Base-by-base conservation (phyloP, 495 filamentous ascomycete species). In the Pseudoneurospora amorphoporcata region DNA sequence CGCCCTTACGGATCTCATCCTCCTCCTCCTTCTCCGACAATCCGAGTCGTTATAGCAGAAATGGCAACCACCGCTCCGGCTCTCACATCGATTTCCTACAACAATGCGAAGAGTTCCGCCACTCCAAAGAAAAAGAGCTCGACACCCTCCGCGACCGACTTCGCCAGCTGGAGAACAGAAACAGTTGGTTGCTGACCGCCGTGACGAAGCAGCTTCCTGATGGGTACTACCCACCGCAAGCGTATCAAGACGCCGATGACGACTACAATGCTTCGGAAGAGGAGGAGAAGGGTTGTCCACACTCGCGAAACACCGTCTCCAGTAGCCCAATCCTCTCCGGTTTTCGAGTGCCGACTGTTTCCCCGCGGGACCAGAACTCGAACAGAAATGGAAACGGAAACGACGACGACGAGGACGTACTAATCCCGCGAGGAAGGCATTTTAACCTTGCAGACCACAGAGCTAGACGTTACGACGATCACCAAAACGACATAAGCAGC, bases 71-170 rank as follows among this genome's bases (percentile, higher is more conserved):
- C 7, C 72, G 69, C 47, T 73, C 68, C 69, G 79, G 37, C 17
- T 76, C 68, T 35, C 77, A 73, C 39, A 72, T 61, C 65, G 71
- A 79, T 47, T 76, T 83, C 14, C 39, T 79, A 19, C 69, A 69
- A 5, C 80, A 76, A 19, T 81, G 83, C 71, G 77, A 83, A 69
- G 74, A 58, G 23, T 74, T 81, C 12, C 77, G 76, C n/a, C 73
- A 79, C 61, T 72, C 75, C 8, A 81, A 78, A 10, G 68, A 79
- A 4, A 76, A 73, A 2, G 83, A 84, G 29, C 73, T 84, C 39
- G 79, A 81, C 69, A 58, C 69, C 14, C 38, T 79, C 2, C 45
- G 74, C 12, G 39, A 70, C 2, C 77, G 80, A 3, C 69, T 85
- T 32, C 77, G 78, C 10, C 69, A 71, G 16, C 70, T 84, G n/a